phyloP scores from a whole-genome alignment of 345 rosid species.

The Dipteronia sinensis region DNA sequence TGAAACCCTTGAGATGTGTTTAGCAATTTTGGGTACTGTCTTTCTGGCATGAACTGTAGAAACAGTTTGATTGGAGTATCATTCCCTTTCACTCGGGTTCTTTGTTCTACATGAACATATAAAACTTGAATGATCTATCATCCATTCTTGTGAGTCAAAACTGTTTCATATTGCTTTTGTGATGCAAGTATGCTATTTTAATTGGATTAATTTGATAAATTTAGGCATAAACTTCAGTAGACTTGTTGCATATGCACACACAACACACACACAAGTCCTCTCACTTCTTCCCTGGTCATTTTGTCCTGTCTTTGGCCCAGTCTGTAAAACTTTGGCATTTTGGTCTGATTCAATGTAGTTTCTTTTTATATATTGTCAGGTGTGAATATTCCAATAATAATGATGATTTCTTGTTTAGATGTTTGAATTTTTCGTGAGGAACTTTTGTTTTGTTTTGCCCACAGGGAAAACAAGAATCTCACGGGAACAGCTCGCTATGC shows the following conservation, averaged over 20 bases:
- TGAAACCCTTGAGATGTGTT: not conserved
- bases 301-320: not conserved
- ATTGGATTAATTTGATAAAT: not conserved
- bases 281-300: not conserved
- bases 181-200: not conserved
- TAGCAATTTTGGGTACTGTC: not conserved
- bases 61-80: not conserved
- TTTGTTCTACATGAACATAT: no score
- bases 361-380: not conserved
- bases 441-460: slow-evolving; percentile 21
- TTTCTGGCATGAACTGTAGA: not conserved
- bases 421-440: not conserved
- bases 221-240: not conserved
- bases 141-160: not conserved
- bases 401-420: slow-evolving; percentile 6
- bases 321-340: not conserved
- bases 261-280: not conserved
- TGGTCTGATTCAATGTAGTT: not conserved
- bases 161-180: not conserved
- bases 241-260: not conserved
- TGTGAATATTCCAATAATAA: not conserved
- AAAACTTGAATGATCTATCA: not conserved
- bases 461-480: slow-evolving; percentile 94
- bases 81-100: not conserved
- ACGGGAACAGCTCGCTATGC: slow-evolving; percentile 99